Evolutionary conservation across 352 stramenopile genomes (phyloP).

Genomic region (Blastocystis sp.): DNA sequence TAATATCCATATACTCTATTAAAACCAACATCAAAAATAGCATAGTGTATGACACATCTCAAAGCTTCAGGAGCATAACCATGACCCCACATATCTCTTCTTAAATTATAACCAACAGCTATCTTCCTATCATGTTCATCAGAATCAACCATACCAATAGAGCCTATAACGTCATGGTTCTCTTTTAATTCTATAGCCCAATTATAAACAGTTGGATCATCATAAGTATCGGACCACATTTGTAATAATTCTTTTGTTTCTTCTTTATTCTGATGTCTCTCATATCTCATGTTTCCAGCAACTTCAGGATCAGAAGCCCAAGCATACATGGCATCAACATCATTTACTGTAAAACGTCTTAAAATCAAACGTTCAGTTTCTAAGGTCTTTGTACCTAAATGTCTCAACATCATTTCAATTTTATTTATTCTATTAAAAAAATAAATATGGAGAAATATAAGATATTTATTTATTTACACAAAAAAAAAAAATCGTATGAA

Average conservation of each 20-base stretch:
- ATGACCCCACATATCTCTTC: conserved; percentile 21
- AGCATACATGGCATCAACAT: conserved; percentile 9
- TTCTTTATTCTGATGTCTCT: conserved; percentile 6
- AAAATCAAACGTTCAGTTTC: conserved; percentile 11
- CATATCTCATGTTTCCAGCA: conserved; percentile 19
- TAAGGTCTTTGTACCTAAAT: conserved; percentile 1
- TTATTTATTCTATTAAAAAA: too few species aligned
- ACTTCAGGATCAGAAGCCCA: conserved; percentile 31
- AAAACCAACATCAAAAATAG: too few species aligned
- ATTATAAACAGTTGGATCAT: not conserved
- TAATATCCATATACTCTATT: too few species aligned
- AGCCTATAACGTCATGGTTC: conserved; percentile 20
- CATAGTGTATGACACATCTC: conserved; percentile 7
- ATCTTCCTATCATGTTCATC: conserved; percentile 9
- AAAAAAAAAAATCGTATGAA: too few species aligned
- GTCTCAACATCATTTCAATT: too few species aligned
- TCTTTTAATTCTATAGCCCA: conserved; percentile 30
- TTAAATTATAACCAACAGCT: conserved; percentile 11
- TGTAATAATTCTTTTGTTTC: conserved; percentile 6
- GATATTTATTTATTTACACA: too few species aligned
- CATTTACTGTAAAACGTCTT: not conserved
- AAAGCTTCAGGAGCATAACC: conserved; percentile 11
- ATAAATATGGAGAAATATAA: too few species aligned
- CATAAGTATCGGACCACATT: not conserved
- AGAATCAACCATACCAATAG: conserved; percentile 12